These are phyloP conservation scores for Galerina marginata DNA, from an alignment of 768 basidiomycete genomes.

Conservation along the genomic window DNA sequence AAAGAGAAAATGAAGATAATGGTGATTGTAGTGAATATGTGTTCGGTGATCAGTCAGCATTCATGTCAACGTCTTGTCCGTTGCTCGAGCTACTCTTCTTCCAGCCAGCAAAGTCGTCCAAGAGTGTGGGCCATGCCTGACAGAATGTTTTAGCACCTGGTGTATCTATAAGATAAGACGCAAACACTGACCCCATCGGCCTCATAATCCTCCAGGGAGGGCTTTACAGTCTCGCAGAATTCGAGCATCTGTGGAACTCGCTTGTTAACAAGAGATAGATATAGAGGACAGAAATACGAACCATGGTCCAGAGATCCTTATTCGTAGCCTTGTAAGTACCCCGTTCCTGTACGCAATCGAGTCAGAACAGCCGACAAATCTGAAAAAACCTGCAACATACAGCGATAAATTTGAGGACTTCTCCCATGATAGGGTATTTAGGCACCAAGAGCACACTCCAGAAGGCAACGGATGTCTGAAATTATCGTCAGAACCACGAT, in stretches of 20 bases:
- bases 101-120: slow-evolving; percentile 81
- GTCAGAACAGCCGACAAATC: not conserved
- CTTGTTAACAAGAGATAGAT: slow-evolving; percentile 11
- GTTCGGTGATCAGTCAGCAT: not conserved
- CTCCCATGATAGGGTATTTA: slow-evolving; percentile 67
- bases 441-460: slow-evolving; percentile 79
- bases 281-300: slow-evolving; percentile 29
- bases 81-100: slow-evolving; percentile 43
- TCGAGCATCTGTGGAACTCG: slow-evolving; percentile 63
- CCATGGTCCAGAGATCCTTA: slow-evolving; percentile 89
- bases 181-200: slow-evolving; percentile 66
- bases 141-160: not conserved
- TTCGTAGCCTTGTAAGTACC: slow-evolving; percentile 78
- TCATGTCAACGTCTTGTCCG: slow-evolving; percentile 7
- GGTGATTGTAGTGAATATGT: not conserved
- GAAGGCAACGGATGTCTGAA: slow-evolving; percentile 70
- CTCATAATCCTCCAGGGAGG: slow-evolving; percentile 70
- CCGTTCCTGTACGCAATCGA: slow-evolving; percentile 41
- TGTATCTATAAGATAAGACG: not conserved
- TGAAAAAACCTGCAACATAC: slow-evolving; percentile 41
- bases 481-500: not conserved
- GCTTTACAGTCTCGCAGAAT: slow-evolving; percentile 69
- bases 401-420: slow-evolving; percentile 68
- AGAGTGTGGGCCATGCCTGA: slow-evolving; percentile 83
- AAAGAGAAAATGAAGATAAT: not conserved